Evolutionary conservation across 2,329 filamentous ascomycete genomes (phyloP).

Genomic region (Dactylellina cionopaga): DNA sequence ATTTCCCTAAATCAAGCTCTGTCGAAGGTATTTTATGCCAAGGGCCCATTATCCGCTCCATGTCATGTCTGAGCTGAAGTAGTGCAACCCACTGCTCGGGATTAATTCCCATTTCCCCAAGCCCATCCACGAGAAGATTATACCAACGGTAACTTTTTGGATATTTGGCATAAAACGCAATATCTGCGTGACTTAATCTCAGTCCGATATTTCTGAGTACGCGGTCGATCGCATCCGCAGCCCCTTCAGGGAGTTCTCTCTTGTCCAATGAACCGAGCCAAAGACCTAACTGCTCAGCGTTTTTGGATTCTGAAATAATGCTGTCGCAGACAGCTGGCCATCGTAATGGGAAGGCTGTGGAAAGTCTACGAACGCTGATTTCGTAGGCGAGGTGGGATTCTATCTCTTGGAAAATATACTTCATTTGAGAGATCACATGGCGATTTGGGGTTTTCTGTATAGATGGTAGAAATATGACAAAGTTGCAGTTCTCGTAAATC

Average conservation of each 20-base stretch:
- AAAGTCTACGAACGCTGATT: constrained; percentile 7
- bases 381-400: constrained; percentile 25
- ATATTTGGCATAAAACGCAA: too few relatives aligned
- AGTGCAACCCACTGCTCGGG: not conserved
- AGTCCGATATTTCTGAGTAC: too few relatives aligned
- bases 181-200: too few relatives aligned
- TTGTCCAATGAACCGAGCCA: not conserved
- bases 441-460: not conserved
- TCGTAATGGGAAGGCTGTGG: not conserved
- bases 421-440: not conserved
- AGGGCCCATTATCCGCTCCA: too few relatives aligned
- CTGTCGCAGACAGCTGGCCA: not conserved
- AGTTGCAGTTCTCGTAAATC: not conserved
- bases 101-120: not conserved
- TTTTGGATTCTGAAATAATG: not conserved
- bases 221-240: too few relatives aligned
- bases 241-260: too few relatives aligned
- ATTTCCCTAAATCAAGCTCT: too few relatives aligned
- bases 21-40: too few relatives aligned
- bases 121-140: not conserved
- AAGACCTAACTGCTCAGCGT: not conserved
- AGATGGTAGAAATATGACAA: not conserved
- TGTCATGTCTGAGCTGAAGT: too few relatives aligned
- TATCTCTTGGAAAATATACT: constrained; percentile 6
- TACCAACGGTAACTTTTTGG: too few relatives aligned